These are phyloP conservation scores for Colletotrichum falcatum DNA, from an alignment of 2,329 filamentous ascomycete genomes.

Conservation along the genomic window DNA sequence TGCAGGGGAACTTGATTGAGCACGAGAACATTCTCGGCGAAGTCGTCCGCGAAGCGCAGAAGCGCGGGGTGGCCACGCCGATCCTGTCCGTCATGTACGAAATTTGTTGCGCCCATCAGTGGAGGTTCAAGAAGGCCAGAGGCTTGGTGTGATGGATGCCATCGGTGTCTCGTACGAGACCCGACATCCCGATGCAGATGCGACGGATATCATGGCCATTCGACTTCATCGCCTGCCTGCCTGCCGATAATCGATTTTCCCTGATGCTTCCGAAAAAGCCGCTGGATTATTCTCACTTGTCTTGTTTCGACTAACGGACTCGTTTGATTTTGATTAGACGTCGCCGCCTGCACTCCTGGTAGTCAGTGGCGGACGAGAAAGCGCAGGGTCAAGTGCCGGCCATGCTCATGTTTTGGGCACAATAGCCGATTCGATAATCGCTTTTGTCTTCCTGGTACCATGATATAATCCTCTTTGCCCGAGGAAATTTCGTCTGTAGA, in stretches of 20 bases:
- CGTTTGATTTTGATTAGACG: not conserved
- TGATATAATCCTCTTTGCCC: not conserved
- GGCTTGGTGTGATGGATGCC: conserved; percentile 45
- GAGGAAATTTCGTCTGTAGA: not conserved
- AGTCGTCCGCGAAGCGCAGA: conserved; percentile 60
- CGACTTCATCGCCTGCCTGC: too few species aligned
- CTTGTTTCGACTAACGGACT: not conserved
- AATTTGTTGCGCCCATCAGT: conserved; percentile 61
- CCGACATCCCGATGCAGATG: not conserved
- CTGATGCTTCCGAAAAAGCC: too few species aligned
- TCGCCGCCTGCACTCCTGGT: too few species aligned
- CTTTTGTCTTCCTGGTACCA: too few species aligned
- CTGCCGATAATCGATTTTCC: not conserved
- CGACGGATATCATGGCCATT: not conserved
- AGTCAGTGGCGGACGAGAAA: not conserved
- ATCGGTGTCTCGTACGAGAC: not conserved
- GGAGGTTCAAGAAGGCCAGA: conserved; percentile 58
- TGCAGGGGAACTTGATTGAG: conserved; percentile 51
- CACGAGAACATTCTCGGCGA: conserved; percentile 66
- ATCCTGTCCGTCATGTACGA: conserved; percentile 62
- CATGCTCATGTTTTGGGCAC: not conserved
- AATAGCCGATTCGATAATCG: not conserved
- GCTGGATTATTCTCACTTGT: too few species aligned
- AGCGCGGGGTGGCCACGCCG: conserved; percentile 60
- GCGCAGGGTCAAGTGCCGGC: not conserved